Conservation (phyloP, 352 stramenopile genomes). For the Phytophthora ramorum region DNA sequence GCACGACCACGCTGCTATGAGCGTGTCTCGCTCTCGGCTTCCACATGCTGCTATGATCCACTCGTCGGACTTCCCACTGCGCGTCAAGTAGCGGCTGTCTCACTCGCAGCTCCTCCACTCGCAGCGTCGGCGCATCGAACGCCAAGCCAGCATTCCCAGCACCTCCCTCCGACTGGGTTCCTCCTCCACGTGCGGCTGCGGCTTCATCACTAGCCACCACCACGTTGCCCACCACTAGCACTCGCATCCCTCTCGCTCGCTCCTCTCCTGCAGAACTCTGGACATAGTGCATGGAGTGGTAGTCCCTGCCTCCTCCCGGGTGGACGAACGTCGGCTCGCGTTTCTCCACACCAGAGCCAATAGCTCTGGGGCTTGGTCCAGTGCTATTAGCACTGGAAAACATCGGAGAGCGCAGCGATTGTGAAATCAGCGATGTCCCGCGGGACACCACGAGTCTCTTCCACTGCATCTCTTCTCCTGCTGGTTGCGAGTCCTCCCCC, state of each 20-base stretch:
- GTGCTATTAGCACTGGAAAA: conserved; percentile 17
- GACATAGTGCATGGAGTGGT: conserved; percentile 83
- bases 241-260: conserved; percentile 42
- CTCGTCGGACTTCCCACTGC: conserved; percentile 49
- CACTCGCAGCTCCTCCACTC: conserved; percentile 69
- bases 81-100: conserved; percentile 56
- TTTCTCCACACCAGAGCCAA: conserved; percentile 15
- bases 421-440: conserved; percentile 19
- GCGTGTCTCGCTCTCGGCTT: conserved; percentile 60
- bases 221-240: conserved; percentile 74
- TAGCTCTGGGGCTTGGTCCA: conserved; percentile 11
- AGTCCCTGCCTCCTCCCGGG: conserved; percentile 48
- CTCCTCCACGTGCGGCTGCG: conserved; percentile 12
- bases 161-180: conserved; percentile 22
- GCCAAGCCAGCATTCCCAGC: conserved; percentile 13
- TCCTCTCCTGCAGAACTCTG: conserved; percentile 45
- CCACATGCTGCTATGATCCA: conserved; percentile 60
- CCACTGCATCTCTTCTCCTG: conserved; percentile 42
- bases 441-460: conserved; percentile 60
- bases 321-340: conserved; percentile 22
- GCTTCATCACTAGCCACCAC: conserved; percentile 45
- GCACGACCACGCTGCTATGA: conserved; percentile 70
- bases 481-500: neutral
- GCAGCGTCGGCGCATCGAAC: conserved; percentile 62
- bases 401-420: conserved; percentile 25